Conservation (phyloP, 768 basidiomycete species). For the Psilocybe tampanensis region DNA sequence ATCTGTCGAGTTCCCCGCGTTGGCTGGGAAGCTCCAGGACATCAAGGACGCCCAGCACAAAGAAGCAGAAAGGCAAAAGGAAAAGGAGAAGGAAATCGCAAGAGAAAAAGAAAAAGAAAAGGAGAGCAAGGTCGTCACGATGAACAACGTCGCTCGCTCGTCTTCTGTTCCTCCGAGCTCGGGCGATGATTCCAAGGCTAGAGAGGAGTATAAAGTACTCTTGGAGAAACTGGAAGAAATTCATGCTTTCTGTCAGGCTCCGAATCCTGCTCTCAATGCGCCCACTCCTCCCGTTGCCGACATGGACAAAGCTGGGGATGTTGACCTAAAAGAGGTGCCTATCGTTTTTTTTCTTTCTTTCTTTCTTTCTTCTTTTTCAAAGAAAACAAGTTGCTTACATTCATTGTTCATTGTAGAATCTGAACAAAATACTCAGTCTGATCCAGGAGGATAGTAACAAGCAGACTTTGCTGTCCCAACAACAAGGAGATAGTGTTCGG, state of each 20-base stretch:
- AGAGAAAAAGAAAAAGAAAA: background rate
- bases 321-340: slow-evolving; percentile 6
- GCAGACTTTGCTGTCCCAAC: slow-evolving; percentile 52
- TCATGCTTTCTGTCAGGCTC: slow-evolving; percentile 8
- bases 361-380: no score
- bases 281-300: background rate
- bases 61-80: background rate
- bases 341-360: background rate
- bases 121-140: background rate
- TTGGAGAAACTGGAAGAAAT: slow-evolving; percentile 26
- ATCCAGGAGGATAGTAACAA: slow-evolving; percentile 51
- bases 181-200: background rate
- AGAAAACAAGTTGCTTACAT: no score
- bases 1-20: slow-evolving; percentile 34
- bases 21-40: slow-evolving; percentile 32
- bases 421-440: slow-evolving; percentile 49
- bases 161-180: background rate
- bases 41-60: slow-evolving; percentile 13
- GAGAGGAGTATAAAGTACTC: slow-evolving; percentile 16
- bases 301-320: background rate
- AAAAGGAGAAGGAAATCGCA: no score
- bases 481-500: slow-evolving; percentile 74
- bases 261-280: background rate
- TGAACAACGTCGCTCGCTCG: background rate
- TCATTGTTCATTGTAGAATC: slow-evolving; percentile 29